These are phyloP conservation scores for Eleusine indica DNA, from an alignment of 176 grass and related monocot species.

Conservation along the genomic window DNA sequence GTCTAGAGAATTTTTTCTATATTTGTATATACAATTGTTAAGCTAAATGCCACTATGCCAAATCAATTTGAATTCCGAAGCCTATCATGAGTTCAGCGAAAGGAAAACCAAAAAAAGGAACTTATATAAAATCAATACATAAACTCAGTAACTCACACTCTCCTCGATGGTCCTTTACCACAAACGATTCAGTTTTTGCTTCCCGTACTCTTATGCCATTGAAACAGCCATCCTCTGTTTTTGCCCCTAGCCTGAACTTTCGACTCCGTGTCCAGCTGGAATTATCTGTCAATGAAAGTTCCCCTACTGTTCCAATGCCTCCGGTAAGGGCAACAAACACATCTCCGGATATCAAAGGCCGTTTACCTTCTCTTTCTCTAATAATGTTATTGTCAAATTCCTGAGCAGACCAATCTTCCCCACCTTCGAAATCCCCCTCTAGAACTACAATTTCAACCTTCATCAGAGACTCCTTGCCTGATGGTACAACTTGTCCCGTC, in stretches of 20 bases:
- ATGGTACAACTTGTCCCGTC: slow-evolving; percentile 51
- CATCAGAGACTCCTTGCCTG: slow-evolving; percentile 47
- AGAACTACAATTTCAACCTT: slow-evolving; percentile 93
- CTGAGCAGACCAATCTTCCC: slow-evolving; percentile 71
- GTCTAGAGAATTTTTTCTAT: slow-evolving; percentile 12
- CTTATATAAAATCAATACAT: slow-evolving; percentile 17
- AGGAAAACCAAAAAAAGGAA: slow-evolving; percentile 20
- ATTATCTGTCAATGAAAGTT: slow-evolving; percentile 90
- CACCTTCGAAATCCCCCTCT: slow-evolving; percentile 86
- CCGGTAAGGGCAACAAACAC: slow-evolving; percentile 54
- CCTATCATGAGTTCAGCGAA: slow-evolving; percentile 16
- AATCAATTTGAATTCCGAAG: neutral
- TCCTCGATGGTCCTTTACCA: slow-evolving; percentile 97
- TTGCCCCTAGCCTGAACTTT: slow-evolving; percentile 94
- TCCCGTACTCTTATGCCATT: slow-evolving; percentile 76
- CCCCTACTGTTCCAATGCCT: slow-evolving; percentile 67
- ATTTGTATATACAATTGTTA: slow-evolving; percentile 13
- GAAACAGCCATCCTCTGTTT: slow-evolving; percentile 67
- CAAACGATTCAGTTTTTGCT: slow-evolving; percentile 82
- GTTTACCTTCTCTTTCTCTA: slow-evolving; percentile 90
- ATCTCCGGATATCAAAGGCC: slow-evolving; percentile 79
- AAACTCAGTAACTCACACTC: slow-evolving; percentile 69
- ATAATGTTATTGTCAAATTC: slow-evolving; percentile 92
- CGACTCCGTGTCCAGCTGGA: slow-evolving; percentile 95
- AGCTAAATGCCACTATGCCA: neutral